These are phyloP conservation scores for Aspergillus tubingensis DNA, from an alignment of 2,329 filamentous ascomycete genomes.

Conservation along the genomic window DNA sequence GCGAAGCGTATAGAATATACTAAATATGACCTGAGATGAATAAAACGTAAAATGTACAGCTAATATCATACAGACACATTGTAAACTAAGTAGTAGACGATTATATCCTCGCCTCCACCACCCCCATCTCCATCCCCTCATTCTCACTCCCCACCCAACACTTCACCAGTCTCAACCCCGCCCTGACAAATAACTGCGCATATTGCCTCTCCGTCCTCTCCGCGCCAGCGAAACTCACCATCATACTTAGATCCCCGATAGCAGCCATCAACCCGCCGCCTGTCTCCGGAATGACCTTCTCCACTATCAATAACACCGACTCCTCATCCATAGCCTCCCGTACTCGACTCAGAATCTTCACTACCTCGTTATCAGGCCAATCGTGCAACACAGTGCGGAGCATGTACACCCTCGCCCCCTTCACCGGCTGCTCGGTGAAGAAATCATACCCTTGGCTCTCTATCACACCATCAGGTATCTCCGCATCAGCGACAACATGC, in stretches of 20 bases:
- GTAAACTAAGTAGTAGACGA: too few relatives aligned
- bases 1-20: too few relatives aligned
- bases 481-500: neutral
- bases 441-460: constrained; percentile 22
- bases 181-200: neutral
- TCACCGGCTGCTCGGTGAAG: constrained; percentile 44
- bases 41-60: too few relatives aligned
- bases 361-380: constrained; percentile 27
- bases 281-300: constrained; percentile 14
- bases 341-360: constrained; percentile 7
- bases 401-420: constrained; percentile 40
- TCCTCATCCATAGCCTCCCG: constrained; percentile 19
- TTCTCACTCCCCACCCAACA: neutral
- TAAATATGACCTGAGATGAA: too few relatives aligned
- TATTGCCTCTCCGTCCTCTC: constrained; percentile 18
- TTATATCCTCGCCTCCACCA: constrained; percentile 1
- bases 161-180: neutral
- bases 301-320: constrained; percentile 20
- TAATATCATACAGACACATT: too few relatives aligned
- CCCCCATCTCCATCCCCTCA: neutral
- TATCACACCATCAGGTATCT: constrained; percentile 16
- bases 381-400: constrained; percentile 37
- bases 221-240: constrained; percentile 16
- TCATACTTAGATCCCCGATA: constrained; percentile 20
- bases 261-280: neutral